A percentile compares a stretch with the other conserved stretches of the same genome.
Conservation (phyloP, 139 green algal genomes). For the Prasinococcaceae sp. region DNA sequence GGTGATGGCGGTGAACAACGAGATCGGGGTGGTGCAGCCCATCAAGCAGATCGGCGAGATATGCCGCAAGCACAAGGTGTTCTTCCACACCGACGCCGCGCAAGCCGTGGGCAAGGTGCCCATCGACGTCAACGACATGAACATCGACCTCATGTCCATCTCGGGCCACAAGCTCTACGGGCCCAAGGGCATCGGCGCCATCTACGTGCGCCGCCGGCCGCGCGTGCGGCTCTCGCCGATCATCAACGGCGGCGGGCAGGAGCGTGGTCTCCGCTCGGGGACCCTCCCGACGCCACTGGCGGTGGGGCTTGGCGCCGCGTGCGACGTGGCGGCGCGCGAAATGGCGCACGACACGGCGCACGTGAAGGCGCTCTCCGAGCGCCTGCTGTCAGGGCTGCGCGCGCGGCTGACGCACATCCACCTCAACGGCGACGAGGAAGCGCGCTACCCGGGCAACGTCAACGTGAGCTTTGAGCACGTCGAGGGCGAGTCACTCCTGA, state of each 20-base stretch:
- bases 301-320: slow-evolving; percentile 79
- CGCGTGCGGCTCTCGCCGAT: slow-evolving; percentile 83
- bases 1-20: slow-evolving; percentile 97
- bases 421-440: slow-evolving; percentile 63
- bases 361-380: slow-evolving; percentile 48
- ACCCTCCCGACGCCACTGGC: slow-evolving; percentile 73
- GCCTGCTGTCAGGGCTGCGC: slow-evolving; percentile 68
- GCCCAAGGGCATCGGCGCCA: slow-evolving; percentile 89
- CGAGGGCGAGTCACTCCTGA: slow-evolving; percentile 85
- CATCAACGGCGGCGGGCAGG: slow-evolving; percentile 91
- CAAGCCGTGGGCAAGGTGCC: slow-evolving; percentile 87
- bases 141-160: slow-evolving; percentile 89
- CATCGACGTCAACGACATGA: slow-evolving; percentile 68
- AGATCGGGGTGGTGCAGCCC: slow-evolving; percentile 85
- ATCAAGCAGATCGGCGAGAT: slow-evolving; percentile 76
- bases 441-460: slow-evolving; percentile 74
- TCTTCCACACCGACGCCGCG: slow-evolving; percentile 81
- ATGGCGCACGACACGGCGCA: slow-evolving; percentile 60
- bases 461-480: slow-evolving; percentile 97
- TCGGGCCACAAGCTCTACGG: slow-evolving; percentile 96
- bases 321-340: slow-evolving; percentile 57
- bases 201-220: slow-evolving; percentile 86
- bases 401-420: slow-evolving; percentile 48
- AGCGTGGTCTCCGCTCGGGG: slow-evolving; percentile 75
- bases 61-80: slow-evolving; percentile 60